Conservation (phyloP, 1,284 basidiomycete species). For the Boletus smithii region DNA sequence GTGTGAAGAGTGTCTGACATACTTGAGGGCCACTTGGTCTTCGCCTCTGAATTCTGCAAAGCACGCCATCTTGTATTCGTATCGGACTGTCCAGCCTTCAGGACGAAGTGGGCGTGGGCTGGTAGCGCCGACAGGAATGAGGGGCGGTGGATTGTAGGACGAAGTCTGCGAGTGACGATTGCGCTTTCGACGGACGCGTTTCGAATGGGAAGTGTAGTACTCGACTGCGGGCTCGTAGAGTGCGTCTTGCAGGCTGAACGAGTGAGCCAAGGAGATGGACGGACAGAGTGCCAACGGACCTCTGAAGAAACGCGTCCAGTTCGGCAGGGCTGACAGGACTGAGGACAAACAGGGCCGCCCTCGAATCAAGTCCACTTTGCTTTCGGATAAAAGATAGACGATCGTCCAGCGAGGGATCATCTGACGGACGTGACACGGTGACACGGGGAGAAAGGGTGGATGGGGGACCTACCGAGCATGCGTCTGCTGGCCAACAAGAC, state of each 20-base stretch:
- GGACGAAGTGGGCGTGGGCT: slow-evolving; percentile 61
- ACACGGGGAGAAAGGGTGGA: neutral
- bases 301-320: slow-evolving; percentile 80
- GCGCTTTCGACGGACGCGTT: slow-evolving; percentile 86
- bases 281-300: slow-evolving; percentile 39
- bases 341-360: slow-evolving; percentile 90
- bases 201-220: slow-evolving; percentile 89
- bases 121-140: slow-evolving; percentile 43
- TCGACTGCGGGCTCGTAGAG: slow-evolving; percentile 86
- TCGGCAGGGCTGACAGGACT: slow-evolving; percentile 84
- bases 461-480: slow-evolving; percentile 60
- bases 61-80: slow-evolving; percentile 95
- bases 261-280: slow-evolving; percentile 6
- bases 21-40: slow-evolving; percentile 85
- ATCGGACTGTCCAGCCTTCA: slow-evolving; percentile 94
- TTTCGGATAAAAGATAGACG: slow-evolving; percentile 84
- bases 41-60: slow-evolving; percentile 94
- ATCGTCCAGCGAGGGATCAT: slow-evolving; percentile 79
- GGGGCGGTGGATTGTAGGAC: slow-evolving; percentile 40
- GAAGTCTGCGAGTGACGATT: slow-evolving; percentile 65
- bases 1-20: too few species aligned
- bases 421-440: too few species aligned
- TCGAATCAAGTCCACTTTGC: slow-evolving; percentile 84
- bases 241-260: slow-evolving; percentile 75
- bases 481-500: slow-evolving; percentile 87